phyloP scores from a whole-genome alignment of 164 flowering plant species.

The Kingdonia uniflora region DNA sequence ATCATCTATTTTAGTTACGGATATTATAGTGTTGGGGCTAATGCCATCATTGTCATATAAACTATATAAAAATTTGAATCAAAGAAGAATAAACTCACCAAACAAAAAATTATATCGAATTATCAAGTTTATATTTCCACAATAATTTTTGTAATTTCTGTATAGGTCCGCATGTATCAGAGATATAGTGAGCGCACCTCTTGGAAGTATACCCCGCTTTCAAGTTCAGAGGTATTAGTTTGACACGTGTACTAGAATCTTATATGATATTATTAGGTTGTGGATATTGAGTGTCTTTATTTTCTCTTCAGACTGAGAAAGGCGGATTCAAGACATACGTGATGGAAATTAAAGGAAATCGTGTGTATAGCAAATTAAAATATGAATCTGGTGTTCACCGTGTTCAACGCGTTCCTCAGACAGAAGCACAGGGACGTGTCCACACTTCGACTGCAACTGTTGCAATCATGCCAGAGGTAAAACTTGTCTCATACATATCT shows the following conservation, averaged over 20 bases:
- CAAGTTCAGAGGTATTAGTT: constrained; percentile 67
- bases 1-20: too few relatives aligned
- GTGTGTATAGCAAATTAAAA: constrained; percentile 91
- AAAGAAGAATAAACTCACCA: too few relatives aligned
- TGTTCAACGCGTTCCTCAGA: constrained; percentile 96
- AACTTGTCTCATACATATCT: not conserved
- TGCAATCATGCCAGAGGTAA: constrained; percentile 98
- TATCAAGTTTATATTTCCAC: not conserved
- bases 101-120: not conserved
- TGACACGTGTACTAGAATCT: constrained; percentile 3
- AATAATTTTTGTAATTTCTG: constrained; percentile 9
- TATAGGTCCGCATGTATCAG: constrained; percentile 91
- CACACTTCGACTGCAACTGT: constrained; percentile 99
- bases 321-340: constrained; percentile 90
- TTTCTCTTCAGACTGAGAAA: constrained; percentile 54
- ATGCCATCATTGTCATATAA: too few relatives aligned
- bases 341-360: constrained; percentile 83
- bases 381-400: constrained; percentile 98
- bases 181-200: constrained; percentile 71
- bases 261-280: not conserved
- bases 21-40: too few relatives aligned
- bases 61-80: too few relatives aligned
- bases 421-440: constrained; percentile 98
- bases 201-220: constrained; percentile 56
- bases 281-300: constrained; percentile 8